Evolutionary conservation across 208 protist genomes (phyloP).

Genomic region (Phytomonas sp.): DNA sequence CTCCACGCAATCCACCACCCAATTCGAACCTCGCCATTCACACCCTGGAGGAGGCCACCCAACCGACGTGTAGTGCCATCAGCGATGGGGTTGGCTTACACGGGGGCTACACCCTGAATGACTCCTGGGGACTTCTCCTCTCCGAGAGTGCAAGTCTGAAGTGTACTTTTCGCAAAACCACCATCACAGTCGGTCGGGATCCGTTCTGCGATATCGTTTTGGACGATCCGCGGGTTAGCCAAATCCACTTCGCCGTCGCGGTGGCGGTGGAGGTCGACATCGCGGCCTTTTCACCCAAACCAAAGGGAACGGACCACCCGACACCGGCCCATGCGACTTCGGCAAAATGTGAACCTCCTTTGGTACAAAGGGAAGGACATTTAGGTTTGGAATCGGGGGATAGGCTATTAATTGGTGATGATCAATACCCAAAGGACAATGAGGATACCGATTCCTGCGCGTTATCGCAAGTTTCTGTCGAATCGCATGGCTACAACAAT

Average conservation of each 20-base stretch:
- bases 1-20: background rate
- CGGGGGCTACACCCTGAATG: slow-evolving; percentile 9
- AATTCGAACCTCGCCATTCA: background rate
- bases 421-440: background rate
- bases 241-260: slow-evolving; percentile 45
- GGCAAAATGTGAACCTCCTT: background rate
- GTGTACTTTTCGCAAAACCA: slow-evolving; percentile 24
- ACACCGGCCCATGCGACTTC: background rate
- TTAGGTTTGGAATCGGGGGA: background rate
- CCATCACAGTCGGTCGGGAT: slow-evolving; percentile 38
- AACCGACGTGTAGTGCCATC: background rate
- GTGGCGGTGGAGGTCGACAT: slow-evolving; percentile 26
- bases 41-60: background rate
- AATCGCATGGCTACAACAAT: background rate
- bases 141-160: slow-evolving; percentile 34
- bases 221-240: slow-evolving; percentile 30
- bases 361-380: background rate
- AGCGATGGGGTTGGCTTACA: background rate
- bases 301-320: background rate
- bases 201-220: slow-evolving; percentile 31
- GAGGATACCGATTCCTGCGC: background rate
- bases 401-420: background rate
- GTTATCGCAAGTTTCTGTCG: background rate
- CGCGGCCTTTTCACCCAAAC: background rate
- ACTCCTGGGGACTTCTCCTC: slow-evolving; percentile 44